Conservation (phyloP, 176 grass and related monocot genomes). For the Cocos nucifera region DNA sequence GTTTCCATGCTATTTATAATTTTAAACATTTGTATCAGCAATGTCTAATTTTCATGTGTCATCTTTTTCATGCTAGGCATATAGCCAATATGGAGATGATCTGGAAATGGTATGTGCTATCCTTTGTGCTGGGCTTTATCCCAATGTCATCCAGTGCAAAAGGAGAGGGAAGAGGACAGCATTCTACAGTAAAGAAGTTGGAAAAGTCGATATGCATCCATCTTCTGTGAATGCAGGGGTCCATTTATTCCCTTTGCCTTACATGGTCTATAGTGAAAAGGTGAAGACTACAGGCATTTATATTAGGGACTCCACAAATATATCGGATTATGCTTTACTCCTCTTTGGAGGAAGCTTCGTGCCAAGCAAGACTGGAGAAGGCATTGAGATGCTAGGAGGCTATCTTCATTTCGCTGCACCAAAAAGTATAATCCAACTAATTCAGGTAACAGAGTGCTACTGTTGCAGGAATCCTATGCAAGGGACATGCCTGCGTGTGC, state of each 20-base stretch:
- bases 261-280: conserved; percentile 93
- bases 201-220: conserved; percentile 90
- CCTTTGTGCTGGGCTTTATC: conserved; percentile 85
- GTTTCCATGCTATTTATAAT: too few species aligned
- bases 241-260: conserved; percentile 70
- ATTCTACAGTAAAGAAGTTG: conserved; percentile 88
- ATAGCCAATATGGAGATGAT: conserved; percentile 70
- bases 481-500: neutral
- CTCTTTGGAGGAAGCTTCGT: conserved; percentile 70
- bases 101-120: conserved; percentile 86
- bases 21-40: too few species aligned
- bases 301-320: conserved; percentile 89
- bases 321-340: conserved; percentile 89
- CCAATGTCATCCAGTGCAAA: conserved; percentile 92
- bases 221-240: conserved; percentile 81
- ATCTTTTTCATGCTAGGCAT: conserved; percentile 44
- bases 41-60: too few species aligned
- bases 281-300: conserved; percentile 81
- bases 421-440: conserved; percentile 63
- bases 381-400: conserved; percentile 83
- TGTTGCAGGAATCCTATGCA: neutral
- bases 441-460: conserved; percentile 41
- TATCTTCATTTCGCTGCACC: conserved; percentile 91
- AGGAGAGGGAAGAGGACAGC: conserved; percentile 69
- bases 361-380: conserved; percentile 61